These are phyloP conservation scores for Quercus parvula DNA, from an alignment of 306 rosid genomes.

Conservation along the genomic window DNA sequence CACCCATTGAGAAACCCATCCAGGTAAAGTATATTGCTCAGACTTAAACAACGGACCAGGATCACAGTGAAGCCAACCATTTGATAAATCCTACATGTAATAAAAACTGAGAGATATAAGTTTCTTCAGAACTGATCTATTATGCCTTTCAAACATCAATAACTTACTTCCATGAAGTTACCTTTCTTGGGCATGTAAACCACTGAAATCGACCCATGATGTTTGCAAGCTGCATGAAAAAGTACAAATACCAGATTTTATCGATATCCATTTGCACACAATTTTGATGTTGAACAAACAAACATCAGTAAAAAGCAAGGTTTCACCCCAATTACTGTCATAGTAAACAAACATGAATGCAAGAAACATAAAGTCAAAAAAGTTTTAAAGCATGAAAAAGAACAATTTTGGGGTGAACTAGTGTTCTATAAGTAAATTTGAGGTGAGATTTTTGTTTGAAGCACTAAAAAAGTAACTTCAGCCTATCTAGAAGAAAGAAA, in stretches of 20 bases:
- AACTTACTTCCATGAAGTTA: conserved; percentile 30
- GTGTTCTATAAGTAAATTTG: background rate
- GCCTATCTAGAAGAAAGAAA: background rate
- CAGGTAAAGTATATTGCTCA: conserved; percentile 55
- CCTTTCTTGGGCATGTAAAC: conserved; percentile 98
- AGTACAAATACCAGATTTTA: conserved; percentile 18
- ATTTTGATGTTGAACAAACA: background rate
- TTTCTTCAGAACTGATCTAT: conserved; percentile 14
- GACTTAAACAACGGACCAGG: conserved; percentile 88
- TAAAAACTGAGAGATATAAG: conserved; percentile 18
- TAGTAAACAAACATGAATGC: background rate
- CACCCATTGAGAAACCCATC: conserved; percentile 79
- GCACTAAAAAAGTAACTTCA: background rate
- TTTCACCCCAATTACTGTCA: background rate
- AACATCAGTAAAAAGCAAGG: background rate
- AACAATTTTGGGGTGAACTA: background rate
- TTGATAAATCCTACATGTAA: conserved; percentile 79
- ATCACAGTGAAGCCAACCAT: conserved; percentile 94
- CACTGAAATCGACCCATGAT: conserved; percentile 82
- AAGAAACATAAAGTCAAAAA: background rate
- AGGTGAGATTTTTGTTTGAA: background rate
- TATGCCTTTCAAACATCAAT: conserved; percentile 7
- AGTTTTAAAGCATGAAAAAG: background rate
- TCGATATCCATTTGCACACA: conserved; percentile 19
- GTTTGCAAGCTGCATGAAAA: conserved; percentile 81